Conservation (phyloP, 2,329 filamentous ascomycete species). For the Penicillium frequentans region DNA sequence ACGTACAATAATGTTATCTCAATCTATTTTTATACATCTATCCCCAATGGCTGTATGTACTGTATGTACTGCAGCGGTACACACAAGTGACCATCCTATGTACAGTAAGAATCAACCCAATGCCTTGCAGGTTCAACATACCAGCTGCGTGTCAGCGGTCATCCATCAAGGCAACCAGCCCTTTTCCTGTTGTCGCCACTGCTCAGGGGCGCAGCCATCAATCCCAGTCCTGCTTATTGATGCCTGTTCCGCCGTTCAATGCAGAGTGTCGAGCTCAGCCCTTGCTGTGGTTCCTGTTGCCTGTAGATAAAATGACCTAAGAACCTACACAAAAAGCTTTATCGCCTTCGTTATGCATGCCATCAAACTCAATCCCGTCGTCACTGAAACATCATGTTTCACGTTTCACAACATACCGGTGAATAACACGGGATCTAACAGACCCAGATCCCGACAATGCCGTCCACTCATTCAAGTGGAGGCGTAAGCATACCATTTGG, state of each 20-base stretch:
- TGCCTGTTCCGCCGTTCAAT: not conserved
- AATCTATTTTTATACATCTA: not conserved
- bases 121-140: slow-evolving; percentile 13
- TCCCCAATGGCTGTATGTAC: not conserved
- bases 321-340: not conserved
- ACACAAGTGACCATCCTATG: not conserved
- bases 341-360: not conserved
- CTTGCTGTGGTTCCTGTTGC: not conserved
- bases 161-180: slow-evolving; percentile 9
- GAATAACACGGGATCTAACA: not conserved
- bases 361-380: not conserved
- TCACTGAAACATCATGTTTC: not conserved
- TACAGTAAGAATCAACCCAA: not conserved
- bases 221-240: not conserved
- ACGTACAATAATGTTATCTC: no score
- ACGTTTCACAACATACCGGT: not conserved
- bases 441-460: not conserved
- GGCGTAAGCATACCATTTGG: slow-evolving; percentile 24
- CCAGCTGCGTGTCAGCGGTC: slow-evolving; percentile 10
- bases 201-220: slow-evolving; percentile 4
- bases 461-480: slow-evolving; percentile 13
- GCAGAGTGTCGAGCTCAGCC: not conserved
- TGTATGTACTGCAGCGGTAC: not conserved
- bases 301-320: not conserved
- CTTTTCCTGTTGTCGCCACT: slow-evolving; percentile 15